These are phyloP conservation scores for Triticum monococcum DNA, from an alignment of 176 grass and related monocot genomes.

Conservation along the genomic window DNA sequence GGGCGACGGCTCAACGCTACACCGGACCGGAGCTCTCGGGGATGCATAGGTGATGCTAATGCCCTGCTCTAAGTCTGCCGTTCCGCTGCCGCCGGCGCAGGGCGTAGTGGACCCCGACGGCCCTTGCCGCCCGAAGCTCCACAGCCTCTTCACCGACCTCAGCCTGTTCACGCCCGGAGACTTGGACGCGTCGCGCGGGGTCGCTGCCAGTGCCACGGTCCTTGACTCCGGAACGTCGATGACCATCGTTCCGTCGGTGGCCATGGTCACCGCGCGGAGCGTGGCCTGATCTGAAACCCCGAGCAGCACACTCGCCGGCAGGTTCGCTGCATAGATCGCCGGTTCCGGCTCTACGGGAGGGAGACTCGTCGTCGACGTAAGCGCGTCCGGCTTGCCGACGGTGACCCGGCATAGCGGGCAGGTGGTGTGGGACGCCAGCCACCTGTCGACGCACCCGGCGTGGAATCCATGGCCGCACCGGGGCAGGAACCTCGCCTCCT, in stretches of 20 bases:
- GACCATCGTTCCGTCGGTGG: constrained; percentile 9
- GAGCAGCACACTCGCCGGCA: constrained; percentile 52
- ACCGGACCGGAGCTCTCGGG: background rate
- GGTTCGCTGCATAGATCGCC: constrained; percentile 45
- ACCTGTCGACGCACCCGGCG: constrained; percentile 47
- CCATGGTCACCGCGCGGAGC: background rate
- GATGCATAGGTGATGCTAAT: background rate
- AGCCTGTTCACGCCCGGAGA: constrained; percentile 19
- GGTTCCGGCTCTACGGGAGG: constrained; percentile 40
- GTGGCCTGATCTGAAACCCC: background rate
- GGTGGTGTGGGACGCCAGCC: constrained; percentile 52
- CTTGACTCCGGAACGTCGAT: constrained; percentile 65
- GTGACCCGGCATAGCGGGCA: constrained; percentile 69
- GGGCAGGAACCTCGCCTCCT: constrained; percentile 41
- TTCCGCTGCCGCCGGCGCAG: background rate
- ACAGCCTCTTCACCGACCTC: constrained; percentile 33
- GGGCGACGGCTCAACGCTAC: no score
- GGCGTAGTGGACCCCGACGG: background rate
- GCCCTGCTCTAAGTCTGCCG: background rate
- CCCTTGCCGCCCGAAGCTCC: constrained; percentile 45
- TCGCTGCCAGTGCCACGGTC: background rate
- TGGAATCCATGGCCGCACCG: constrained; percentile 74
- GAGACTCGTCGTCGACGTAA: constrained; percentile 2
- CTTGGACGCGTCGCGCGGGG: constrained; percentile 10
- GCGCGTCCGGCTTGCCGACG: constrained; percentile 35